These are phyloP conservation scores for Brassica juncea DNA, from an alignment of 345 rosid genomes.

Conservation along the genomic window DNA sequence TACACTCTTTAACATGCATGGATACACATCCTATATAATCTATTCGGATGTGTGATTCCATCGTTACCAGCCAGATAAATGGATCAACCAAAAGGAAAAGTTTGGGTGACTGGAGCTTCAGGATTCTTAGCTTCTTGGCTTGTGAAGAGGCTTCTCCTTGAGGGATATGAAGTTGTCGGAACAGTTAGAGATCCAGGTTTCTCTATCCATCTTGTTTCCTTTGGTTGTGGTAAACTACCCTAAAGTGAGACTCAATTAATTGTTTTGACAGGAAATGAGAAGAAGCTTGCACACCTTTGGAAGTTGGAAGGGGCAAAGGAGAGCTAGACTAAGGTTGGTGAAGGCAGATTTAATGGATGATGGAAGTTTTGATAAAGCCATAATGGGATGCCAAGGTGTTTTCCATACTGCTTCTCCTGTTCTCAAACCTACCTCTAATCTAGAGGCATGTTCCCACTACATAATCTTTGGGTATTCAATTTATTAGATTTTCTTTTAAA, in stretches of 20 bases:
- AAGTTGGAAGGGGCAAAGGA: slow-evolving; percentile 77
- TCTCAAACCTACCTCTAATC: slow-evolving; percentile 64
- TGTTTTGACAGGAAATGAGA: slow-evolving; percentile 58
- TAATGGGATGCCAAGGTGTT: slow-evolving; percentile 79
- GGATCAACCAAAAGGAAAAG: too few species aligned
- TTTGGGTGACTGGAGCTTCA: too few species aligned
- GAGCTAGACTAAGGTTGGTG: slow-evolving; percentile 70
- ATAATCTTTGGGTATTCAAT: too few species aligned
- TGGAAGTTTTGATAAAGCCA: slow-evolving; percentile 80
- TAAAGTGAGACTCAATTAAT: neutral
- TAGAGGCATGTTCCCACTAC: slow-evolving; percentile 55
- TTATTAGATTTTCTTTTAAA: neutral
- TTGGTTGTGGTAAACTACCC: neutral
- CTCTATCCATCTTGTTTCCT: slow-evolving; percentile 3
- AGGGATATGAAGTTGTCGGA: slow-evolving; percentile 78
- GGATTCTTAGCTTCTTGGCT: slow-evolving; percentile 95
- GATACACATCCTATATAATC: too few species aligned
- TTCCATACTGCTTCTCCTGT: slow-evolving; percentile 98
- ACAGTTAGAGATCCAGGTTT: slow-evolving; percentile 85
- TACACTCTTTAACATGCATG: too few species aligned
- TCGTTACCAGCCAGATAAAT: too few species aligned
- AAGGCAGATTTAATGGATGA: slow-evolving; percentile 73
- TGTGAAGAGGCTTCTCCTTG: slow-evolving; percentile 70
- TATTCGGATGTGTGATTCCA: too few species aligned
- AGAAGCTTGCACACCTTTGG: slow-evolving; percentile 76